Evolutionary conservation across 352 stramenopile genomes (phyloP), one percentile per base, ranked within the genome.

Genomic region (Phytophthora chlamydospora): DNA sequence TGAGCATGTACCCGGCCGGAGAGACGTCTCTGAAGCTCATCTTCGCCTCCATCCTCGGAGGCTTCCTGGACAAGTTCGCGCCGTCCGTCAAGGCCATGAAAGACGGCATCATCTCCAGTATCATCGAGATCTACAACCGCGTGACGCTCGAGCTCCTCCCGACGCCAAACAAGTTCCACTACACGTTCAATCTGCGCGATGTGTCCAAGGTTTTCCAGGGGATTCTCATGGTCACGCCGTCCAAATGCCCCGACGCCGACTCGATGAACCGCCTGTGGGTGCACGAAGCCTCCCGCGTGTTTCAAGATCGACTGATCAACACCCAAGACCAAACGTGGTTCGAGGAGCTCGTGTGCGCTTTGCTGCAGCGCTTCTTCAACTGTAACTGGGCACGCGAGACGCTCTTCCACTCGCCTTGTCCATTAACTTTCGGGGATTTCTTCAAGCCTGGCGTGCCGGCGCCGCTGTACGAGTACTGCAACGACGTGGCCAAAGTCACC

Each of bases 171-270:
- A 98, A 97, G 51, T 96, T 96, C 58, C 87, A 97, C 63, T 96
- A 98, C 74, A 98, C 91, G 6, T 98, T 98, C 67, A 98, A 98
- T 68, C 79, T 98, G 6, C 94, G 95, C 4, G 94, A 98, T 48
- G 89, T 98, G 0, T 97, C 89, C 3, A 98, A 98, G 66, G 93
- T 98, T 3, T 98, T 98, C 44, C 95, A 98, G 43, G 95, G 95
- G 0, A 85, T 98, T 27, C 73, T 98, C 6, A 98, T 98, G 94
- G 87, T 98, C 45, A 91, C 84, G 1, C 78, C 85, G 5, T 49
- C 64, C 0, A 97, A 95, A 66, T 98, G 90, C 62, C 62, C 55
- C 1, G 88, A 93, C 27, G 65, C 78, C 3, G 89, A 98, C 33
- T 85, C 77, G 9, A 96, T 98, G 65, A 85, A 90, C 9, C 73